A percentile compares a stretch with the other conserved stretches of the same genome.
phyloP scores from a whole-genome alignment of 352 stramenopile species.

The Pythium phragmiticola region DNA sequence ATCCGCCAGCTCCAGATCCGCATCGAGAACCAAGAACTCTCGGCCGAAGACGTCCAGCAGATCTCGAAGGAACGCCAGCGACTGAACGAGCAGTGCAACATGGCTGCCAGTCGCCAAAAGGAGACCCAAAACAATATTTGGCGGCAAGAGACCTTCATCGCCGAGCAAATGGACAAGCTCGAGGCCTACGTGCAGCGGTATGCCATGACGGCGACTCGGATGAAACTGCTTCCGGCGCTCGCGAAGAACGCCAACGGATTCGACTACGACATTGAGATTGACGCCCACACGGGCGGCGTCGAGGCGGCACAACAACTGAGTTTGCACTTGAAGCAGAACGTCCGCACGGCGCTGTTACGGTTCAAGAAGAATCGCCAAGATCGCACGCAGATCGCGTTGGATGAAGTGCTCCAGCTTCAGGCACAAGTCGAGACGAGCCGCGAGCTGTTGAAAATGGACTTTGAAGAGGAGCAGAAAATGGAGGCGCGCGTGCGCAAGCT shows the following conservation, averaged over 20 bases:
- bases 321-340: conserved; percentile 61
- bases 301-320: conserved; percentile 52
- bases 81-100: conserved; percentile 71
- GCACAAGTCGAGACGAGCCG: conserved; percentile 52
- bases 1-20: conserved; percentile 60
- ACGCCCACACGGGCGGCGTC: conserved; percentile 60
- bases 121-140: conserved; percentile 57
- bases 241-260: conserved; percentile 80
- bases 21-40: conserved; percentile 80
- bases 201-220: conserved; percentile 60
- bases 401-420: conserved; percentile 56
- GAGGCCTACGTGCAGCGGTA: conserved; percentile 77
- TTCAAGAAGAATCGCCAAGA: conserved; percentile 70
- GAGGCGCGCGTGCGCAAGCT: conserved; percentile 50
- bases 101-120: conserved; percentile 64
- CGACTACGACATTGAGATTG: conserved; percentile 73
- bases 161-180: conserved; percentile 61
- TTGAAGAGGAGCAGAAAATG: conserved; percentile 48
- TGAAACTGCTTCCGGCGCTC: conserved; percentile 86
- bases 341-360: conserved; percentile 47
- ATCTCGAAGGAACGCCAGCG: conserved; percentile 65
- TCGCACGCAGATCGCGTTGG: conserved; percentile 50
- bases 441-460: conserved; percentile 52
- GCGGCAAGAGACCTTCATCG: conserved; percentile 65
- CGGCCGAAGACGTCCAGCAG: conserved; percentile 71